Conservation (phyloP, 202 grass and related monocot genomes). For the Brachypodium distachyon region DNA sequence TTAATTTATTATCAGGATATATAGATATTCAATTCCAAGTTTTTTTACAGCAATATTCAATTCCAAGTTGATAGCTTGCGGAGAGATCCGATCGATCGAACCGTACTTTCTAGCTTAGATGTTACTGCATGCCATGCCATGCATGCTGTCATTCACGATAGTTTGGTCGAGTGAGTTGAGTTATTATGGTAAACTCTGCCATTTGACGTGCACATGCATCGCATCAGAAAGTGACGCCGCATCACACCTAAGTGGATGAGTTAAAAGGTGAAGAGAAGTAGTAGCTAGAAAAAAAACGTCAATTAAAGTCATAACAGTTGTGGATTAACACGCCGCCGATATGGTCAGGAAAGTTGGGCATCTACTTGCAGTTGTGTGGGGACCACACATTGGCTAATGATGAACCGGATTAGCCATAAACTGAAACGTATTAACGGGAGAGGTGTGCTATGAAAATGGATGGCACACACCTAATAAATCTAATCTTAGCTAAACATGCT, state of each 20-base stretch:
- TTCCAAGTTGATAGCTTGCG: not conserved
- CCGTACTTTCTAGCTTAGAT: conserved; percentile 1
- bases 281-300: not conserved
- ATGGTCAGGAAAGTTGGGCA: conserved; percentile 39
- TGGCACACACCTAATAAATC: not conserved
- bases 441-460: not conserved
- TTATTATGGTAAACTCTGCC: conserved; percentile 31
- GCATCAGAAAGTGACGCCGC: conserved; percentile 40
- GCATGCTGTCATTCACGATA: not conserved
- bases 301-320: conserved; percentile 28
- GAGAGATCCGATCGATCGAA: not conserved
- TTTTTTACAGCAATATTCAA: too few species aligned
- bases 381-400: not conserved
- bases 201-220: conserved; percentile 31
- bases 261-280: not conserved
- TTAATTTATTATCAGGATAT: not conserved
- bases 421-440: too few species aligned
- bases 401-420: not conserved
- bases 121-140: too few species aligned
- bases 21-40: too few species aligned
- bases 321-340: conserved; percentile 54
- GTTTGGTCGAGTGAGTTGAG: conserved; percentile 14
- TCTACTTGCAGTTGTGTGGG: conserved; percentile 19
- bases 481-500: not conserved
- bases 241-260: conserved; percentile 20